Evolutionary conservation across 768 basidiomycete genomes (phyloP).

Genomic region (Lactifluus subvellereus): DNA sequence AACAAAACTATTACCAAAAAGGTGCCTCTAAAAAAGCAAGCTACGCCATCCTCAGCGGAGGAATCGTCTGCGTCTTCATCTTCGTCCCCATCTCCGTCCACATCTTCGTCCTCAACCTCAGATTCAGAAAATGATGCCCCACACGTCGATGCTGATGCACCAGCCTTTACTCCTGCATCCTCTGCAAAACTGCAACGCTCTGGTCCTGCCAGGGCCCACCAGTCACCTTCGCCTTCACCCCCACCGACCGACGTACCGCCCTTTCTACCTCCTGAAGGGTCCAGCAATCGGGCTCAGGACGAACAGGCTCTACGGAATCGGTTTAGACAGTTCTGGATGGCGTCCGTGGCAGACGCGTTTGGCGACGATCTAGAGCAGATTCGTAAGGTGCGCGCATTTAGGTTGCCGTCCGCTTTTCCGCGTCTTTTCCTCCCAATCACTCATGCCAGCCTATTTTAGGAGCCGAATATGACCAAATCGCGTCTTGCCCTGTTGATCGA

Average conservation of each 20-base stretch:
- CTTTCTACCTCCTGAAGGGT: conserved; percentile 41
- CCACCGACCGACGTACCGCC: conserved; percentile 43
- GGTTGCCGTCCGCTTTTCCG: conserved; percentile 1
- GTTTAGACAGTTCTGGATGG: conserved; percentile 86
- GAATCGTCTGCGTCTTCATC: conserved; percentile 1
- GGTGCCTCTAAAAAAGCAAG: conserved; percentile 9
- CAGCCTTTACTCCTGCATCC: background rate
- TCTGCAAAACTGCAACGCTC: conserved; percentile 1
- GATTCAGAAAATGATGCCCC: conserved; percentile 19
- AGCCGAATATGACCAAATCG: conserved; percentile 64
- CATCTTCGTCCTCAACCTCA: conserved; percentile 22
- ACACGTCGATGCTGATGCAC: background rate
- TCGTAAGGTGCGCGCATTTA: conserved; percentile 50
- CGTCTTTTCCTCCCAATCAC: conserved; percentile 23
- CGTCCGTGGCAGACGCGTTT: conserved; percentile 74
- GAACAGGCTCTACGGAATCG: conserved; percentile 56
- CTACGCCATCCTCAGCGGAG: conserved; percentile 1
- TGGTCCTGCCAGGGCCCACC: conserved; percentile 8
- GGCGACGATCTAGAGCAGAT: conserved; percentile 79
- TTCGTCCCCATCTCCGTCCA: conserved; percentile 23
- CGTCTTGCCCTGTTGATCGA: conserved; percentile 73
- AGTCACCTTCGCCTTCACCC: conserved; percentile 33
- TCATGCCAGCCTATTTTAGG: conserved; percentile 31
- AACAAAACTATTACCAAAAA: background rate
- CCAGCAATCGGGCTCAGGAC: conserved; percentile 33